These are phyloP conservation scores for Penicillium silybi DNA, from an alignment of 495 filamentous ascomycete species.

Conservation along the genomic window DNA sequence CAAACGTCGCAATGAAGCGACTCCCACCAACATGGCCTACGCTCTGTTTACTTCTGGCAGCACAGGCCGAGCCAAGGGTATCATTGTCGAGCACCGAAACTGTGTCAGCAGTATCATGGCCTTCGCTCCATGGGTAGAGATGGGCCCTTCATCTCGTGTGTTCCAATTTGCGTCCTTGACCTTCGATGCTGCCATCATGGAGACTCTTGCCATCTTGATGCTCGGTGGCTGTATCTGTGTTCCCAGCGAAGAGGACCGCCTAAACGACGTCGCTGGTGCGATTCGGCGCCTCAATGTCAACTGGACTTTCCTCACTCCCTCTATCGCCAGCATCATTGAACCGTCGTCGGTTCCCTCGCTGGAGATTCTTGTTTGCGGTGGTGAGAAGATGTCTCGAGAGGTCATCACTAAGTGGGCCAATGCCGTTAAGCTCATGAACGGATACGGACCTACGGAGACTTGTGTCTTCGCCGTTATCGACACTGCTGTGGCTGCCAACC, in stretches of 20 bases:
- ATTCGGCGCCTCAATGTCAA: slow-evolving; percentile 48
- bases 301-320: slow-evolving; percentile 52
- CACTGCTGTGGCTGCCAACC: slow-evolving; percentile 25
- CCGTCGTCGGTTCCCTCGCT: slow-evolving; percentile 42
- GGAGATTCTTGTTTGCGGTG: slow-evolving; percentile 42
- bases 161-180: slow-evolving; percentile 55
- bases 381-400: slow-evolving; percentile 46
- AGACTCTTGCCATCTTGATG: slow-evolving; percentile 48
- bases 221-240: slow-evolving; percentile 61
- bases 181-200: slow-evolving; percentile 51
- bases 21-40: slow-evolving; percentile 35
- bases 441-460: slow-evolving; percentile 58
- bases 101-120: slow-evolving; percentile 45
- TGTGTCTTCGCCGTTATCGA: slow-evolving; percentile 38
- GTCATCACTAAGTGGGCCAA: slow-evolving; percentile 54
- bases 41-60: slow-evolving; percentile 51
- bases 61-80: slow-evolving; percentile 56
- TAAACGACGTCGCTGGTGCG: slow-evolving; percentile 45
- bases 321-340: slow-evolving; percentile 47
- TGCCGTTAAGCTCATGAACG: slow-evolving; percentile 47
- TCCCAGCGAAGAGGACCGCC: slow-evolving; percentile 53
- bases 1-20: slow-evolving; percentile 1
- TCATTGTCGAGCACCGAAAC: slow-evolving; percentile 46
- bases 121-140: slow-evolving; percentile 33
- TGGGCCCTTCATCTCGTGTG: slow-evolving; percentile 37